A percentile compares a stretch with the other conserved stretches of the same genome.
These are phyloP conservation scores for Harringtonia lauricola DNA, from an alignment of 2,329 filamentous ascomycete genomes.

Conservation along the genomic window DNA sequence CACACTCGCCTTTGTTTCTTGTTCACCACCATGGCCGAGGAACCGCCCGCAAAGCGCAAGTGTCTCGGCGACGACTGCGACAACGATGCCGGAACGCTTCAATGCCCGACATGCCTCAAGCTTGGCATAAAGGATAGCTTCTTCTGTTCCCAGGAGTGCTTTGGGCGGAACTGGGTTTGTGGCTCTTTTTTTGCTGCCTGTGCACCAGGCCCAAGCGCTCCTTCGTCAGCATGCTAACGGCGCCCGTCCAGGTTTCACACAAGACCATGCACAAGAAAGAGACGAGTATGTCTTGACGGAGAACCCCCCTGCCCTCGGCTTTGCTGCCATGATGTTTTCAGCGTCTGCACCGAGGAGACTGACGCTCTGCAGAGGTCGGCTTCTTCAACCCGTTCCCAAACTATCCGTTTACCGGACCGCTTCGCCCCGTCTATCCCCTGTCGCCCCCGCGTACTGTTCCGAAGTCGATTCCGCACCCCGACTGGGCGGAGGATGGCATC, in stretches of 20 bases:
- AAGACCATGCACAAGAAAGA: conserved; percentile 78
- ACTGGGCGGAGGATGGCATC: conserved; percentile 80
- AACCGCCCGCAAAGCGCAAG: conserved; percentile 48
- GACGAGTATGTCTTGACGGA: conserved; percentile 54
- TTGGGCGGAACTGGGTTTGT: conserved; percentile 91
- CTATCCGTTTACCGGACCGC: conserved; percentile 67
- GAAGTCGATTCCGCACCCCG: conserved; percentile 69
- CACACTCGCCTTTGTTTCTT: no score
- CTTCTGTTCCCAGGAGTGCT: conserved; percentile 98
- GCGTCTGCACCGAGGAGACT: conserved; percentile 13
- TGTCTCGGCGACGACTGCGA: conserved; percentile 77
- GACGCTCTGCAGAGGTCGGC: conserved; percentile 83
- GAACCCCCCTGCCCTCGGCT: conserved; percentile 52
- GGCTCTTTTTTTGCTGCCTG: conserved; percentile 3
- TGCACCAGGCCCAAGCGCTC: not conserved
- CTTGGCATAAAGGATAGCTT: conserved; percentile 78
- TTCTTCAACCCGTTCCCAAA: conserved; percentile 86
- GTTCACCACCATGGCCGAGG: conserved; percentile 30
- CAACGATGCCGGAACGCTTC: conserved; percentile 74
- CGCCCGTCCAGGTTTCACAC: conserved; percentile 54
- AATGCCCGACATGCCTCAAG: conserved; percentile 94
- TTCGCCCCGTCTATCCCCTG: conserved; percentile 82
- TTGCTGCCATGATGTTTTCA: not conserved
- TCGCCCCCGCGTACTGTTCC: conserved; percentile 64
- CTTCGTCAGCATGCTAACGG: not conserved